Evolutionary conservation across 768 basidiomycete species (phyloP).

Genomic region (Rhodosporidiobolus sp.): DNA sequence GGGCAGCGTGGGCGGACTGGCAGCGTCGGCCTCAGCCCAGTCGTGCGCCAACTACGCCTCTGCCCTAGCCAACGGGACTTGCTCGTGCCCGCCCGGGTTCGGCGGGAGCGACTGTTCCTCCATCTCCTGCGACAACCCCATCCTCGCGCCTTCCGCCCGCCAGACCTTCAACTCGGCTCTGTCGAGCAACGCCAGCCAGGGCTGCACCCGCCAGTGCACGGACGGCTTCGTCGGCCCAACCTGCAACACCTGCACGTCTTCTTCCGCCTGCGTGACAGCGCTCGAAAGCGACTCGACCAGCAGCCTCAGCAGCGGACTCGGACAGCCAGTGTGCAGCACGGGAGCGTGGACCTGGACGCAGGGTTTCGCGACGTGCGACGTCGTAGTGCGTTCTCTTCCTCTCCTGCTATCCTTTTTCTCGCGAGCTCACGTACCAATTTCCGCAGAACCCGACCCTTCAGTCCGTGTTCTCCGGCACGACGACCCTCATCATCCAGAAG

Average conservation of each 20-base stretch:
- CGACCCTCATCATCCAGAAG: conserved; percentile 75
- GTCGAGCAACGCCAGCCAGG: conserved; percentile 6
- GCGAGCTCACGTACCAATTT: too few relatives aligned
- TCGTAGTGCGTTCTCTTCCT: conserved; percentile 60
- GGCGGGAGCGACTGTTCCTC: conserved; percentile 67
- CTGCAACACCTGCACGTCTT: conserved; percentile 70
- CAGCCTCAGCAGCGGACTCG: background rate
- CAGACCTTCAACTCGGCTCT: conserved; percentile 46
- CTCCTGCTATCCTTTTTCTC: background rate
- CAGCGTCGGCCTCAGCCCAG: background rate
- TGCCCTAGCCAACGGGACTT: conserved; percentile 54
- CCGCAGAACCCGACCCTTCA: conserved; percentile 78
- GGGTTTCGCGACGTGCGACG: conserved; percentile 78
- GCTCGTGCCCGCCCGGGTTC: conserved; percentile 78
- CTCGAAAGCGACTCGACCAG: conserved; percentile 44
- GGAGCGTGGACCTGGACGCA: conserved; percentile 69
- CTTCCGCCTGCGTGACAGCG: conserved; percentile 67
- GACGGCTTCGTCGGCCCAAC: conserved; percentile 65
- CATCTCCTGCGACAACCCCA: conserved; percentile 75
- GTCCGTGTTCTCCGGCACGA: conserved; percentile 65
- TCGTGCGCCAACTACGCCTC: conserved; percentile 68
- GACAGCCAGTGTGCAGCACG: conserved; percentile 63
- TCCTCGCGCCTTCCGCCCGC: conserved; percentile 59
- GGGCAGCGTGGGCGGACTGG: too few relatives aligned
- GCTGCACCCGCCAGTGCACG: conserved; percentile 48